A percentile compares a stretch with the other conserved stretches of the same genome.
These are phyloP conservation scores for Geranium brycei DNA, from an alignment of 345 rosid genomes.

Conservation along the genomic window DNA sequence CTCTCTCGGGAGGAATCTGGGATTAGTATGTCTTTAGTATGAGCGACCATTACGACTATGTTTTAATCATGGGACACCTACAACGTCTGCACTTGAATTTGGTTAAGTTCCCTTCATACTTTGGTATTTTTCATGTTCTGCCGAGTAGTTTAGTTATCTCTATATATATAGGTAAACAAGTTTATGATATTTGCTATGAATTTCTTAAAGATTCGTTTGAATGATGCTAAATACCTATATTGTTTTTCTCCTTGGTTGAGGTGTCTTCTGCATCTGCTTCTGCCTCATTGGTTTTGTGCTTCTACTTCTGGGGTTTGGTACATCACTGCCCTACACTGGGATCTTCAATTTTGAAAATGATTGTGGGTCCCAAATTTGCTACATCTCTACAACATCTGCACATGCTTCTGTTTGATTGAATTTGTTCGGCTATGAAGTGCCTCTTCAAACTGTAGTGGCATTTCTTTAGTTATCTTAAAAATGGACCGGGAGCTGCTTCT, in stretches of 20 bases:
- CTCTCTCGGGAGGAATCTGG: constrained; percentile 17
- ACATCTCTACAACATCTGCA: constrained; percentile 21
- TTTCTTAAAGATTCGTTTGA: constrained; percentile 25
- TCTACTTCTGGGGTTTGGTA: constrained; percentile 47
- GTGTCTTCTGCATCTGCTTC: constrained; percentile 66
- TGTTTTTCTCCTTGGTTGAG: constrained; percentile 62
- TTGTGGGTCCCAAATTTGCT: constrained; percentile 48
- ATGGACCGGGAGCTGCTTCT: constrained; percentile 43
- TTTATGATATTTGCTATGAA: constrained; percentile 19
- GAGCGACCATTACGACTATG: constrained; percentile 54
- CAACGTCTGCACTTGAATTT: constrained; percentile 37
- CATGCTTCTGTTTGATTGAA: constrained; percentile 16
- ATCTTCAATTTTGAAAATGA: constrained; percentile 45
- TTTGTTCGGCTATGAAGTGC: constrained; percentile 37
- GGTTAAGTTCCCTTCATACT: constrained; percentile 63
- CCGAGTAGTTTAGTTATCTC: constrained; percentile 17
- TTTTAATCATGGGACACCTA: constrained; percentile 42
- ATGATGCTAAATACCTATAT: constrained; percentile 45
- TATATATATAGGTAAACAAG: constrained; percentile 15
- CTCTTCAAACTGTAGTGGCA: constrained; percentile 34
- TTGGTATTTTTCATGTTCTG: constrained; percentile 27
- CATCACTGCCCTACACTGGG: constrained; percentile 50
- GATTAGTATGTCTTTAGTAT: constrained; percentile 45
- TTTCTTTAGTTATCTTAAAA: constrained; percentile 34
- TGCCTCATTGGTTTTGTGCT: constrained; percentile 76